Evolutionary conservation across 2,329 filamentous ascomycete species (phyloP), one percentile per base, ranked within the genome.

Genomic region (Blastomyces parvus): DNA sequence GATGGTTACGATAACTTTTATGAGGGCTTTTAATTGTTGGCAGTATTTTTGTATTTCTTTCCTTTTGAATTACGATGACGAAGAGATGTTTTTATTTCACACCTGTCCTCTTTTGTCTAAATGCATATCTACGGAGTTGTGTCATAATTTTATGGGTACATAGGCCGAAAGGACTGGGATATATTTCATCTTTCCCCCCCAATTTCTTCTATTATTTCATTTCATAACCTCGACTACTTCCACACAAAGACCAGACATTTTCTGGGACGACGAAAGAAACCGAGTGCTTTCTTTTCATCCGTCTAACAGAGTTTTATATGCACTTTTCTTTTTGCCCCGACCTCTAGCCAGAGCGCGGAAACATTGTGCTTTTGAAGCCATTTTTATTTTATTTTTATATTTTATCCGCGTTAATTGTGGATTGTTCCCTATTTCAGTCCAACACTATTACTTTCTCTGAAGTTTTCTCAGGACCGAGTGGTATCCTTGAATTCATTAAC

Each of bases 111-210:
- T 58, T 40, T 30, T 59, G n/a, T 42, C 22, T 11, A 38, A 59
- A 59, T 59, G 56, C 56, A 59, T 59, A 59, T 59, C 33, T 44
- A 25, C 11, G 56, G 56, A 59, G 56, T 59, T 59, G n/a, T 40
- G 27, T 59, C 25, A 27, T 30, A 44, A 17, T 40, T 17, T 59
- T 19, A 30, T 25, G 22, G 36, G n/a, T 2, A 9, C 38, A n/a
- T 33, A 30, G 19, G 30, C 33, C 17, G 40, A 48, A 36, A 36
- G 25, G 38, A 17, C 46, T n/a, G 17, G 17, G n/a, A 17, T 19
- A 3, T 40, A 4, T 38, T 25, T 42, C 44, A 5, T 7, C 11
- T 9, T 22, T 3, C 6, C 3, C 6, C 22, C 4, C 6, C 9
- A 7, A 14, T 27, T 52, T 52, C 22, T 5, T 52, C 27, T 14